These are phyloP conservation scores for Dispira parvispora DNA, from an alignment of 192 early-diverging fungal genomes.

Conservation along the genomic window DNA sequence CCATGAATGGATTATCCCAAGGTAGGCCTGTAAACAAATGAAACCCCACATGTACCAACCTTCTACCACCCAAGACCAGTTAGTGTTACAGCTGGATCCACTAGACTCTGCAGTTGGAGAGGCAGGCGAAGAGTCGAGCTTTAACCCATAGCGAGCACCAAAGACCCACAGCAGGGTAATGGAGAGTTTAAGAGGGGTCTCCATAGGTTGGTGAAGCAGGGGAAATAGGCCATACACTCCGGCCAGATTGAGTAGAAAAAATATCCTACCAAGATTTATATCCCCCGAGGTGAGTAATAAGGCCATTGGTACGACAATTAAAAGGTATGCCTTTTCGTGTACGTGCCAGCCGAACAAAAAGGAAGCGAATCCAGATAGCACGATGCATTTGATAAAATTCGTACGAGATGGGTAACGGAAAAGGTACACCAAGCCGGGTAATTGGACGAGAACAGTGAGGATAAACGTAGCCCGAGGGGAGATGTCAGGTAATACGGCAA, in stretches of 20 bases:
- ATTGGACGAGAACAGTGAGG: constrained; percentile 51
- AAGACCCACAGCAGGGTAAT: constrained; percentile 17
- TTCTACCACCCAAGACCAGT: constrained; percentile 16
- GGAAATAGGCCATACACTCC: constrained; percentile 13
- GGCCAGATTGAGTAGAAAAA: background rate
- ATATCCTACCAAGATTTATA: constrained; percentile 4
- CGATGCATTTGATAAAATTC: constrained; percentile 48
- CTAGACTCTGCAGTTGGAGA: constrained; percentile 2
- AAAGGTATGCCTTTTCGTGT: constrained; percentile 88
- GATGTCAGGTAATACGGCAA: constrained; percentile 63
- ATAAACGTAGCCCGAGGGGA: constrained; percentile 50
- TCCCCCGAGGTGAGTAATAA: constrained; percentile 17
- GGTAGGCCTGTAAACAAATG: constrained; percentile 33
- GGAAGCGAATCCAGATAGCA: constrained; percentile 68
- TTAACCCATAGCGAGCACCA: constrained; percentile 13
- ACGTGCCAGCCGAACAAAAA: constrained; percentile 98
- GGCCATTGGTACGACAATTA: constrained; percentile 36
- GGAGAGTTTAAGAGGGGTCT: constrained; percentile 21
- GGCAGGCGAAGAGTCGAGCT: constrained; percentile 8
- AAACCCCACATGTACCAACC: constrained; percentile 37
- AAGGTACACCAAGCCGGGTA: constrained; percentile 21
- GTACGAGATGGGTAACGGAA: constrained; percentile 26
- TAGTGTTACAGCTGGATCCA: background rate
- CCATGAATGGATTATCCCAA: constrained; percentile 32
- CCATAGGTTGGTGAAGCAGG: constrained; percentile 9